Evolutionary conservation across 2,329 filamentous ascomycete genomes (phyloP).

Genomic region (Claviceps sp.): DNA sequence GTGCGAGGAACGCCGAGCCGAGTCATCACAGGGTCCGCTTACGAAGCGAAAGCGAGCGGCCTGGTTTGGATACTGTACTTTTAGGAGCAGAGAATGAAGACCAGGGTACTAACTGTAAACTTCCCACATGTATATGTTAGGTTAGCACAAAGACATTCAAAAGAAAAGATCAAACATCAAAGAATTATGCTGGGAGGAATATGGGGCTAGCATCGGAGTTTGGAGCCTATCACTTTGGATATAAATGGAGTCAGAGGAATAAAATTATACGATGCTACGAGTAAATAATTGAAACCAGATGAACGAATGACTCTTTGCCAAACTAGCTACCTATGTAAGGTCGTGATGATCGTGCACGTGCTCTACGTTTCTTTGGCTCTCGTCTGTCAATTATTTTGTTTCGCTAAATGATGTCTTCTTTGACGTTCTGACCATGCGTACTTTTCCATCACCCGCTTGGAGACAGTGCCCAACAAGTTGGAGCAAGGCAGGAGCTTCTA

Average conservation of each 20-base stretch:
- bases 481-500: slow-evolving; percentile 14
- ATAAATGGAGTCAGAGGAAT: slow-evolving; percentile 1
- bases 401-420: too few species aligned
- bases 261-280: not conserved
- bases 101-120: slow-evolving; percentile 4
- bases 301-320: not conserved
- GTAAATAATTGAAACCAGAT: too few species aligned
- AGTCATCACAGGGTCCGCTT: not conserved
- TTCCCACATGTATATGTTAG: slow-evolving; percentile 11
- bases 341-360: not conserved
- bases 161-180: too few species aligned
- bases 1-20: not conserved
- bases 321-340: not conserved
- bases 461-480: too few species aligned
- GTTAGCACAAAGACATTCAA: slow-evolving; percentile 5
- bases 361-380: not conserved
- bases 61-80: slow-evolving; percentile 15
- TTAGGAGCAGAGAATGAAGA: slow-evolving; percentile 6
- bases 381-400: not conserved
- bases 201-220: slow-evolving; percentile 7
- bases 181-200: not conserved
- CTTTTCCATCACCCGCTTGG: too few species aligned
- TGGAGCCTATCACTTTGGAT: slow-evolving; percentile 4
- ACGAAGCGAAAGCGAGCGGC: not conserved
- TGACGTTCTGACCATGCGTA: too few species aligned